Evolutionary conservation across 306 rosid genomes (phyloP).

Genomic region (Begonia fuchsioides): DNA sequence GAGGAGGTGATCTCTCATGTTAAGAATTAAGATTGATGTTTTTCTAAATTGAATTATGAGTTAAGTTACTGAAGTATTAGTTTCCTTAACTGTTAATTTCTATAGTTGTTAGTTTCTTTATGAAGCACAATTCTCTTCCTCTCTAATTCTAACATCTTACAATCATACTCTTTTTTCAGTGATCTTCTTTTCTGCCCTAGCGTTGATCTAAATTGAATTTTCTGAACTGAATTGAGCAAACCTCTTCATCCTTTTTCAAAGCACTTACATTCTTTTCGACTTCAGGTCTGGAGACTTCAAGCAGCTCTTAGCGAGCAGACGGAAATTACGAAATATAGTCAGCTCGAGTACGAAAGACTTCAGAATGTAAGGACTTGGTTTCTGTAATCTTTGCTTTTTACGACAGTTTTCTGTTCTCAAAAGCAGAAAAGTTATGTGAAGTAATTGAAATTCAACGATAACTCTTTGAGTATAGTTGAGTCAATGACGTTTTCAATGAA

Average conservation of each 20-base stretch:
- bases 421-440: neutral
- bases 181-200: too few species aligned
- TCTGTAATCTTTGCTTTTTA: neutral
- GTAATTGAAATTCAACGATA: too few species aligned
- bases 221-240: neutral
- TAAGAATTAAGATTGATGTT: too few species aligned
- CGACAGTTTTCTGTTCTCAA: constrained; percentile 1
- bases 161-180: neutral
- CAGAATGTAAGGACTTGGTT: constrained; percentile 43
- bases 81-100: too few species aligned
- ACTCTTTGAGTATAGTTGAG: too few species aligned
- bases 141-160: too few species aligned
- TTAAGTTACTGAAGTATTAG: too few species aligned
- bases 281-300: constrained; percentile 95
- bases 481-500: too few species aligned
- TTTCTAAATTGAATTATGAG: too few species aligned
- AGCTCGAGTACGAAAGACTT: constrained; percentile 83
- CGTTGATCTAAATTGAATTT: neutral
- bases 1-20: constrained; percentile 80
- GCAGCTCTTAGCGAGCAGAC: constrained; percentile 97
- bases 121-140: too few species aligned
- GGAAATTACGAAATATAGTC: constrained; percentile 83
- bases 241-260: neutral
- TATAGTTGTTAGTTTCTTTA: too few species aligned
- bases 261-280: neutral